Evolutionary conservation across 352 stramenopile species (phyloP).

Genomic region (Pythium utonaiense): DNA sequence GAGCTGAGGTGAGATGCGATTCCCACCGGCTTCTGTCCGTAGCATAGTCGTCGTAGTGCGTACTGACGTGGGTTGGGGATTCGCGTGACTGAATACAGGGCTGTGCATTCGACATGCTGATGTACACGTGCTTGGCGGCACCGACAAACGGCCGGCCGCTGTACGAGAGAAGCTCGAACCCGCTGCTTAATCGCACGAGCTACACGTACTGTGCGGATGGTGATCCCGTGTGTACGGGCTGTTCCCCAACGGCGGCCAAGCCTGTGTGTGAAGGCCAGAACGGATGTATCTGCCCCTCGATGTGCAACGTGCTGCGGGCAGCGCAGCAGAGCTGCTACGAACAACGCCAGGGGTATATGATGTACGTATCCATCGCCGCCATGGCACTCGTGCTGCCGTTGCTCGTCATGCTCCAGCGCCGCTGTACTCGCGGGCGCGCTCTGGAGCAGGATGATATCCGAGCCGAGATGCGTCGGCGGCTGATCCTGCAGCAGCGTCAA

Average conservation of each 20-base stretch:
- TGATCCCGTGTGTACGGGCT: constrained; percentile 5
- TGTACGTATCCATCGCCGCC: constrained; percentile 19
- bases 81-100: too few relatives aligned
- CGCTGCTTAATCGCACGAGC: constrained; percentile 18
- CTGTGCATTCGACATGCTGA: constrained; percentile 20
- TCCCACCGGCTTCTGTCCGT: too few relatives aligned
- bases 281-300: constrained; percentile 15
- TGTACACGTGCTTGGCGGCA: constrained; percentile 9
- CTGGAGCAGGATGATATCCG: constrained; percentile 3
- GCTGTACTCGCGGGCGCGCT: neutral
- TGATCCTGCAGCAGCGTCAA: constrained; percentile 5
- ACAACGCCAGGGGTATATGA: constrained; percentile 7
- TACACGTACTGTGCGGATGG: constrained; percentile 16
- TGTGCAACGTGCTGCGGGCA: constrained; percentile 10
- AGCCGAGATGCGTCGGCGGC: constrained; percentile 2
- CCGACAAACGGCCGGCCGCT: constrained; percentile 6
- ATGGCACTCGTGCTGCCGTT: constrained; percentile 16
- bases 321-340: constrained; percentile 16
- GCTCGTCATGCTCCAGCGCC: constrained; percentile 9
- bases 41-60: too few relatives aligned
- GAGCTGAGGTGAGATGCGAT: constrained; percentile 22
- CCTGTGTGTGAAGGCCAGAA: constrained; percentile 16
- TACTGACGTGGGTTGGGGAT: too few relatives aligned
- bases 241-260: neutral
- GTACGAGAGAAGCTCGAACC: constrained; percentile 18